Evolutionary conservation across 2,329 filamentous ascomycete genomes (phyloP).

Genomic region (Daldinia sp.): DNA sequence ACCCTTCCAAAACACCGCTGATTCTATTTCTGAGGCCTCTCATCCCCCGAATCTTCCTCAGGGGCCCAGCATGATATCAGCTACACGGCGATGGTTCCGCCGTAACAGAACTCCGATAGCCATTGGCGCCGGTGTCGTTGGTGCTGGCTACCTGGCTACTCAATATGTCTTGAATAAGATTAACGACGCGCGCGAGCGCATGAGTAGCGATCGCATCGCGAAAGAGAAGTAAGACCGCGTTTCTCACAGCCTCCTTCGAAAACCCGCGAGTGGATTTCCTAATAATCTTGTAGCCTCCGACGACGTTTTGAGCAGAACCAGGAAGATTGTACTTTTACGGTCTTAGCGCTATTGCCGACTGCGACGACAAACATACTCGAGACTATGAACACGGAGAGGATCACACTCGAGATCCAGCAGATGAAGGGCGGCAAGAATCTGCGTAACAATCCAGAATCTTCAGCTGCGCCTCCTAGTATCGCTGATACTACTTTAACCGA

Average conservation of each 20-base stretch:
- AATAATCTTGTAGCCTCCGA: conserved; percentile 70
- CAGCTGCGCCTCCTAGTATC: conserved; percentile 61
- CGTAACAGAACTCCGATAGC: conserved; percentile 91
- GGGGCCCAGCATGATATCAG: conserved; percentile 64
- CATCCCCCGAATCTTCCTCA: conserved; percentile 20
- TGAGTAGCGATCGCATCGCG: conserved; percentile 94
- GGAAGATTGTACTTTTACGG: conserved; percentile 97
- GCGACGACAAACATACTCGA: conserved; percentile 89
- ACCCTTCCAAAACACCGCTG: background rate
- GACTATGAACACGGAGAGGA: conserved; percentile 87
- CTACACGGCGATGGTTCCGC: conserved; percentile 88
- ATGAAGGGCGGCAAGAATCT: conserved; percentile 77
- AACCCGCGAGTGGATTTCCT: background rate
- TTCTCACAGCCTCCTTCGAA: background rate
- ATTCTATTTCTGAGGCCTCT: background rate
- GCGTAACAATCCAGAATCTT: conserved; percentile 60
- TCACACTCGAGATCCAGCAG: conserved; percentile 92
- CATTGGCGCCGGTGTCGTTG: conserved; percentile 85
- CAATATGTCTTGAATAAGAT: conserved; percentile 94
- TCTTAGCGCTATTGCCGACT: conserved; percentile 92
- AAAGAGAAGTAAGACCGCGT: conserved; percentile 84
- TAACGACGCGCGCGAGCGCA: conserved; percentile 91
- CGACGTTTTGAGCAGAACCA: conserved; percentile 99
- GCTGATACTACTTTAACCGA: conserved; percentile 79
- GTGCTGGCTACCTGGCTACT: conserved; percentile 88